Percentiles rank a stretch among this genome's conserved stretches.
Evolutionary conservation across 768 basidiomycete genomes (phyloP).

Genomic region (Naganishia kalamii): DNA sequence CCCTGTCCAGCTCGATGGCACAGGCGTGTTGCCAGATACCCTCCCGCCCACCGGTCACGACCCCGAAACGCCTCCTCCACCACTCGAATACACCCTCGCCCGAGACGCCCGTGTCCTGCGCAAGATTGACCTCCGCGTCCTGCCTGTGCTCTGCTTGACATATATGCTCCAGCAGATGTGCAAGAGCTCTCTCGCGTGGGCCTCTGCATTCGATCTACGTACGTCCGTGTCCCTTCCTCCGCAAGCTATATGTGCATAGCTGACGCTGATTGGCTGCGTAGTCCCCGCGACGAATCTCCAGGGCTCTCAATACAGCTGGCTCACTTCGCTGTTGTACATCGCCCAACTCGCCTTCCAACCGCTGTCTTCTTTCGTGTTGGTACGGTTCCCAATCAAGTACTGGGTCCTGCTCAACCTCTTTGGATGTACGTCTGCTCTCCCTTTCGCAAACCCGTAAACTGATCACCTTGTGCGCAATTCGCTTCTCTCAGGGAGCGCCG

Average conservation of each 20-base stretch:
- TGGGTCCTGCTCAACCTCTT: slow-evolving; percentile 41
- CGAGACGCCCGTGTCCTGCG: slow-evolving; percentile 31
- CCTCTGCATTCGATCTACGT: not conserved
- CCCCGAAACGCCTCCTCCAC: not conserved
- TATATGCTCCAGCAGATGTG: not conserved
- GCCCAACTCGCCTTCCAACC: slow-evolving; percentile 36
- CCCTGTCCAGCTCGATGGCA: too few species aligned
- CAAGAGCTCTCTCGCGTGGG: not conserved
- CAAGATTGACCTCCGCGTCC: slow-evolving; percentile 32
- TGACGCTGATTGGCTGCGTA: slow-evolving; percentile 40
- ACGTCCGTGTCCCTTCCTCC: not conserved
- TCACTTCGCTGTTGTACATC: slow-evolving; percentile 41
- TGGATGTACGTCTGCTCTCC: slow-evolving; percentile 19
- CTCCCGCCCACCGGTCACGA: too few species aligned
- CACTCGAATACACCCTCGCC: slow-evolving; percentile 23
- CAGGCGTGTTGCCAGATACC: too few species aligned
- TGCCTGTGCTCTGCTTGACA: slow-evolving; percentile 7
- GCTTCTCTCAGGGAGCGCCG: slow-evolving; percentile 39
- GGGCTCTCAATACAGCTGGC: slow-evolving; percentile 52
- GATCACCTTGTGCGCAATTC: slow-evolving; percentile 41
- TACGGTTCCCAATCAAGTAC: slow-evolving; percentile 42
- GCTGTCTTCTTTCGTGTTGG: slow-evolving; percentile 34
- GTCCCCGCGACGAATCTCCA: slow-evolving; percentile 33
- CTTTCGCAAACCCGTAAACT: slow-evolving; percentile 28
- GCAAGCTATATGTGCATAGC: not conserved